Evolutionary conservation across 2,329 filamentous ascomycete species (phyloP), one percentile per base, ranked within the genome.

Genomic region (Lachnum nothofagi): DNA sequence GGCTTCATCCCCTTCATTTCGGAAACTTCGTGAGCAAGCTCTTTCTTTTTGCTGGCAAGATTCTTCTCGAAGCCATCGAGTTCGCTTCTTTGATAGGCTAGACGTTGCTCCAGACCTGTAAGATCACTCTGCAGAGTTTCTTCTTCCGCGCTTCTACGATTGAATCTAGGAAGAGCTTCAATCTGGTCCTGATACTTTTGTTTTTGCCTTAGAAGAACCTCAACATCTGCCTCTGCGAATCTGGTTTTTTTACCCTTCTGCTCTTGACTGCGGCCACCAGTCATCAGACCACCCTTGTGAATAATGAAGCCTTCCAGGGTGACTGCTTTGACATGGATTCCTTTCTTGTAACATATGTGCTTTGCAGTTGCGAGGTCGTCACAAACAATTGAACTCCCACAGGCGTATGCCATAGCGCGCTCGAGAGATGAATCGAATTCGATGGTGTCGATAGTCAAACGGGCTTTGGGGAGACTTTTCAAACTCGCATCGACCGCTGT

Each of bases 301-400:
- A 98, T 96, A 52, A 98, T 86, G 46, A 86, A 91, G n/a, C 93
- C 93, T 63, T 97, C 91, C 10, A 97, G 70, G 0, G 91, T 95
- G 10, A 98, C 91, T 4, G 91, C 91, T 68, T 97, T 97, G 45
- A 94, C 91, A 51, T 91, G 86, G 25, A 96, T 84, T 6, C 56
- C 84, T 55, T 82, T 85, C 49, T 87, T 82, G 65, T 94, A 97
- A 64, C 89, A 91, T 39, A 98, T 83, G 49, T 91, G 80, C 66
- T 94, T 95, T 23, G 93, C 93, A 46, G 93, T 83, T 3, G 85
- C 79, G 29, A 96, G 74, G 46, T 81, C 87, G 67, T 98, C 93
- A 63, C 91, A 97, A 4, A 98, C 89, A 56, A 98, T 88, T 4
- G 91, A 90, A 68, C 90, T 94, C 27, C 91, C 91, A 61, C 93